Conservation (phyloP, 257 asterid species). For the Lycium ferocissimum region DNA sequence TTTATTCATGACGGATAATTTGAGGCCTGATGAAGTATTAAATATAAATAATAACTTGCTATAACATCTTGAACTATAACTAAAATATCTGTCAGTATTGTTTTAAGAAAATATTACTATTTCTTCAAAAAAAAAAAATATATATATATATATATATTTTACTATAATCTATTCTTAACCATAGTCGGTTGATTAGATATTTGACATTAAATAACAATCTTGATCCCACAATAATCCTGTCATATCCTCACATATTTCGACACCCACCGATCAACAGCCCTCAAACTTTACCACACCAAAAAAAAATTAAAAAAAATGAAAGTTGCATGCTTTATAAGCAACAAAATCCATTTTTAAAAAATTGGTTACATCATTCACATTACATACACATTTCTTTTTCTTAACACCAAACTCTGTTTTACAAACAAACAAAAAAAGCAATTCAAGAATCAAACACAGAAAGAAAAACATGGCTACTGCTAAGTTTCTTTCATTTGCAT, state of each 20-base stretch:
- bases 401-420: background rate
- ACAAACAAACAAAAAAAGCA: background rate
- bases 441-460: background rate
- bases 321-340: conserved; percentile 29
- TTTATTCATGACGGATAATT: too few species aligned
- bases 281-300: background rate
- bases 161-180: background rate
- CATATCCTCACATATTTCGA: background rate
- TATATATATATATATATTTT: too few species aligned
- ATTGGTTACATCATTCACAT: background rate
- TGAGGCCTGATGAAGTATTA: too few species aligned
- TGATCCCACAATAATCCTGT: background rate
- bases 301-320: conserved; percentile 34
- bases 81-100: too few species aligned
- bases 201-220: background rate
- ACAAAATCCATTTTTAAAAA: background rate
- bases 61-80: too few species aligned
- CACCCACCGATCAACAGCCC: too few species aligned
- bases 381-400: background rate
- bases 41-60: too few species aligned
- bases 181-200: background rate
- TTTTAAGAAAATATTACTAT: too few species aligned
- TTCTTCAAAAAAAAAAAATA: too few species aligned
- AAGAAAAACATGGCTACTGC: conserved; percentile 23
- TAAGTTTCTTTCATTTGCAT: conserved; percentile 46